Base-by-base conservation (phyloP, 345 rosid genomes). In the Orychophragmus violaceus region DNA sequence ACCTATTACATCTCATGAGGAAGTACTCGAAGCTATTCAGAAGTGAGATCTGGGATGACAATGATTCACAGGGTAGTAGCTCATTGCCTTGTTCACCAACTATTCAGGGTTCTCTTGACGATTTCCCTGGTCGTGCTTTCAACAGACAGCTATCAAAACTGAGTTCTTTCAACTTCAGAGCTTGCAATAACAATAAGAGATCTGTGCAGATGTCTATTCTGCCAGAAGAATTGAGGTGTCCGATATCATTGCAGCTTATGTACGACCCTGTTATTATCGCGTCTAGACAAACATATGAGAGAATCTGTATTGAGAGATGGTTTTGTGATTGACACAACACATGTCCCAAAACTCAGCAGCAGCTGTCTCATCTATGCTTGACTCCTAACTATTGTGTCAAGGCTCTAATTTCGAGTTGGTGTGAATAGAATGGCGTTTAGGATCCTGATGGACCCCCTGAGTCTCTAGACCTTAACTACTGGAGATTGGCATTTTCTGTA, bases 221-320 rank as follows among this genome's bases (percentile, higher is more conserved):
- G 18, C 99, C 99, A 18, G 97, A 94, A 71, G 99, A 94, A 75
- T 66, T 94, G 74, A 87, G 95, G 77, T 94, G 99, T 78, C 95
- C 99, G 0, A 94, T 90, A 81, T 94, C 95, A 3, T 74, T 94
- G 82, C 99, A 94, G 78, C 90, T 94, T 59, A 94, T 94, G 97
- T 82, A 77, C 29, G 97, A 94, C 66, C 99, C 99, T 4, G 96
- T 94, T 44, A 87, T 94, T 61, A 84, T 94, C 79, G 83, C 95
- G n/a, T 94, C 99, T 58, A 97, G 99, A 54, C 97, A 94, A 79
- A 94, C 99, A 0, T 94, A 90, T 54, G 97, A 94, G 75, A 84
- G 91, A 74, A 71, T 85, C 59, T 94, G 97, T 64, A 85, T 94
- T 39, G 99, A 88, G 80, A 94, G 88, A 79, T 94, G 99, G 99